Evolutionary conservation across 768 basidiomycete genomes (phyloP).

Genomic region (Leccinum truebloodii): DNA sequence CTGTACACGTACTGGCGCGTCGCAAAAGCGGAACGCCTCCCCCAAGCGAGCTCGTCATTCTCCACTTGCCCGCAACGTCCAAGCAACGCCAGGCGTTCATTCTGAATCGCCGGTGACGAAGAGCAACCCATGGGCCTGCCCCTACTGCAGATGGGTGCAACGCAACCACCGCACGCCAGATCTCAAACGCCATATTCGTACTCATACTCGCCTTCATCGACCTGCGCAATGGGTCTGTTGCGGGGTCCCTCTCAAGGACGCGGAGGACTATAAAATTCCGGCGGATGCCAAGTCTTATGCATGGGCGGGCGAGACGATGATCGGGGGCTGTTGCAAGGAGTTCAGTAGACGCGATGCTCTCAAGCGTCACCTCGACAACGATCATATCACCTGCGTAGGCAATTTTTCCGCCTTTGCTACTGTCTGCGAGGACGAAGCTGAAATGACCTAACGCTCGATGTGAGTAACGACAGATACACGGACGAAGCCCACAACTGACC

Average conservation of each 20-base stretch:
- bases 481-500: slow-evolving; percentile 4
- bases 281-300: slow-evolving; percentile 25
- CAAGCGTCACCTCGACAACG: slow-evolving; percentile 41
- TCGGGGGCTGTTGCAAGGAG: slow-evolving; percentile 40
- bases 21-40: slow-evolving; percentile 9
- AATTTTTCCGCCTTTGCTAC: slow-evolving; percentile 32
- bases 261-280: slow-evolving; percentile 22
- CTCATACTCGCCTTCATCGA: slow-evolving; percentile 43
- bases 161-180: slow-evolving; percentile 55
- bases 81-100: slow-evolving; percentile 33
- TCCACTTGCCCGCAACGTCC: slow-evolving; percentile 48
- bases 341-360: slow-evolving; percentile 43
- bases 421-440: slow-evolving; percentile 27
- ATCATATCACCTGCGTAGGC: slow-evolving; percentile 36
- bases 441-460: slow-evolving; percentile 10
- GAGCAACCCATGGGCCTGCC: slow-evolving; percentile 44
- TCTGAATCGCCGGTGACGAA: slow-evolving; percentile 21
- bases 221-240: slow-evolving; percentile 42
- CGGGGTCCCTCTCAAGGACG: slow-evolving; percentile 33
- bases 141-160: slow-evolving; percentile 49
- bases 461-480: slow-evolving; percentile 1
- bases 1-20: background rate
- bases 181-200: slow-evolving; percentile 57
- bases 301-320: slow-evolving; percentile 33
- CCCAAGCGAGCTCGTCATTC: slow-evolving; percentile 34